Evolutionary conservation across 495 filamentous ascomycete genomes (phyloP).

Genomic region (Hypoxylon cercidicola): DNA sequence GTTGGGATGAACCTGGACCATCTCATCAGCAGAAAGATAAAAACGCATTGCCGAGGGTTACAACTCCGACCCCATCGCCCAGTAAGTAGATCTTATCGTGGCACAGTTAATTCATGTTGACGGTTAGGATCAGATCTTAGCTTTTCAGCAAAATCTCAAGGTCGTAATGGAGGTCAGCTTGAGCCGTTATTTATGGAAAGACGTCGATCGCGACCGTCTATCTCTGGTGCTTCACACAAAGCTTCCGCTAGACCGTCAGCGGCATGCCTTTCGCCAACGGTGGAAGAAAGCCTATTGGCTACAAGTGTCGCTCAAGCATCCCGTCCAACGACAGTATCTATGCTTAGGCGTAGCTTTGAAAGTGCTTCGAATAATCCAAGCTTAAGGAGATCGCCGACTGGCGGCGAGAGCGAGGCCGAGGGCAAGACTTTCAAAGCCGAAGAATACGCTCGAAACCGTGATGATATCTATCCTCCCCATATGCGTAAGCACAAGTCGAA

Average conservation of each 20-base stretch:
- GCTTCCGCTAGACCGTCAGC: constrained; percentile 32
- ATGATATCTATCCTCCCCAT: neutral
- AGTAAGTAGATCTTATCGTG: constrained; percentile 15
- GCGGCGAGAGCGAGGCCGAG: too few relatives aligned
- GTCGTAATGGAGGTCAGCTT: neutral
- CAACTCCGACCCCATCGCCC: constrained; percentile 45
- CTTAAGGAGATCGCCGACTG: neutral
- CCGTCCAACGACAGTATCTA: neutral
- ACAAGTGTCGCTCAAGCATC: too few relatives aligned
- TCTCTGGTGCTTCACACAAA: constrained; percentile 32
- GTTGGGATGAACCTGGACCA: constrained; percentile 37
- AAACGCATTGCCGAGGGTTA: constrained; percentile 37
- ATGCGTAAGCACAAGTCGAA: constrained; percentile 2
- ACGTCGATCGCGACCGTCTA: constrained; percentile 40
- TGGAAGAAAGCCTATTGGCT: constrained; percentile 44
- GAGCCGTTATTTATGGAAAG: constrained; percentile 31
- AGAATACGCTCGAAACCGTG: neutral
- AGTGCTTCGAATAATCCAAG: neutral
- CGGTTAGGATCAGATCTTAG: constrained; percentile 10
- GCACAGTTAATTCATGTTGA: neutral
- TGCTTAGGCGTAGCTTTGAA: constrained; percentile 4
- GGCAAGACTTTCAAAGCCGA: neutral
- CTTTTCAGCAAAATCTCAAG: constrained; percentile 3
- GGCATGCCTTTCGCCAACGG: constrained; percentile 46
- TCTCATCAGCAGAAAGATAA: constrained; percentile 11